Evolutionary conservation across 768 basidiomycete genomes (phyloP), one percentile per base, ranked within the genome.

Genomic region (Lyophyllum decastes): DNA sequence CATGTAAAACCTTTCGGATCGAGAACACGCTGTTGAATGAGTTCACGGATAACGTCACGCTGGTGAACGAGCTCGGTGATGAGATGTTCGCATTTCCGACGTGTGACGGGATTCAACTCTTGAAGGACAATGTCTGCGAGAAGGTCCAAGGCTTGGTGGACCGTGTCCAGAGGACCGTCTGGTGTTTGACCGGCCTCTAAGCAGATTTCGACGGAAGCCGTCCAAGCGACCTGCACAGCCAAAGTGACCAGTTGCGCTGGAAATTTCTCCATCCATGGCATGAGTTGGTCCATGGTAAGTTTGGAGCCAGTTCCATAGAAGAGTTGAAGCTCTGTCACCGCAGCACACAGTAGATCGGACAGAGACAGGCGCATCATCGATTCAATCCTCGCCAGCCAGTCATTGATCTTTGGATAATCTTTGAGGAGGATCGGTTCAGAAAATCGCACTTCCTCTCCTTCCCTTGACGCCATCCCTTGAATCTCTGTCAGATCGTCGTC

Each of bases 21-120:
- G 3, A 74, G 55, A 14, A 90, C 81, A 26, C 79, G 73, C 65
- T 87, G 83, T 57, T 85, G 80, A 54, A 91, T 82, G 54, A 98
- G 87, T 12, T 81, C 76, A 12, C 97, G 89, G 38, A 87, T 89
- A 40, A 98, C 96, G 72, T 99, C 97, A 61, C 97, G 85, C 70
- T 99, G 95, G 71, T 99, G 97, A 38, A 98, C 97, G 14, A 99
- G 85, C 70, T 99, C 97, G 0, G 96, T 98, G 77, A 99, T 98
- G 61, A 99, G 85, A 66, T 98, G 95, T 64, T 99, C 97, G 78
- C 95, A 95, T 76, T 99, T 99, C 62, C 92, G 89, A 55, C 97
- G 91, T n/a, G 94, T 95, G 44, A 94, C 90, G 17, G 92, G 86
- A 41, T 77, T 81, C 33, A 98, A 85, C 65, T 98, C 95, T 51